phyloP scores from a whole-genome alignment of 495 filamentous ascomycete genomes.

The Cairneyella variabilis region DNA sequence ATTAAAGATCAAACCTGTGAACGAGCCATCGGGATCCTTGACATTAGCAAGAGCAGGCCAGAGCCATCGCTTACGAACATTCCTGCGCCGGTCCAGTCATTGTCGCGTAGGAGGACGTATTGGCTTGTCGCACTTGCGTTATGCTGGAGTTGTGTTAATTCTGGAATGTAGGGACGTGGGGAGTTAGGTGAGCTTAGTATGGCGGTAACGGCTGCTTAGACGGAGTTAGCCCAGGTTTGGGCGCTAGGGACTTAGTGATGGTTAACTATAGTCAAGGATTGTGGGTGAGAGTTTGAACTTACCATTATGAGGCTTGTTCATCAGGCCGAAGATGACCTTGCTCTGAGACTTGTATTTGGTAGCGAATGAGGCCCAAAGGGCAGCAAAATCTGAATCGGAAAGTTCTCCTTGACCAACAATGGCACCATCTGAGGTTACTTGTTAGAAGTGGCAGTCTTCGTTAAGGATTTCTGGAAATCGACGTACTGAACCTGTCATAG shows the following conservation, averaged over 20 bases:
- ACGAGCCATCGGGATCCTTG: conserved; percentile 49
- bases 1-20: conserved; percentile 50
- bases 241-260: conserved; percentile 30
- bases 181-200: conserved; percentile 30
- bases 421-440: conserved; percentile 8
- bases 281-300: conserved; percentile 2
- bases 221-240: conserved; percentile 42
- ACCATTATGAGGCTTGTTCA: conserved; percentile 55
- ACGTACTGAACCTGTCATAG: conserved; percentile 35
- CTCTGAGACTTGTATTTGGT: conserved; percentile 42
- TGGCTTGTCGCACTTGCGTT: conserved; percentile 51
- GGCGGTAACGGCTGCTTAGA: conserved; percentile 52
- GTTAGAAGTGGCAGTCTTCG: no score
- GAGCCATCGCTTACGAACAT: conserved; percentile 41
- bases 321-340: conserved; percentile 53
- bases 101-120: conserved; percentile 34
- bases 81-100: conserved; percentile 43
- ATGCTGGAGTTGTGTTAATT: conserved; percentile 28
- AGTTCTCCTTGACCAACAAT: conserved; percentile 49
- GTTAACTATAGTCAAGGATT: neutral
- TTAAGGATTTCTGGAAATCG: no score
- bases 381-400: conserved; percentile 48
- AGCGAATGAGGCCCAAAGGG: conserved; percentile 53
- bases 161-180: neutral
- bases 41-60: conserved; percentile 41